Base-by-base conservation (phyloP, 352 stramenopile species). In the Phytophthora citricola region DNA sequence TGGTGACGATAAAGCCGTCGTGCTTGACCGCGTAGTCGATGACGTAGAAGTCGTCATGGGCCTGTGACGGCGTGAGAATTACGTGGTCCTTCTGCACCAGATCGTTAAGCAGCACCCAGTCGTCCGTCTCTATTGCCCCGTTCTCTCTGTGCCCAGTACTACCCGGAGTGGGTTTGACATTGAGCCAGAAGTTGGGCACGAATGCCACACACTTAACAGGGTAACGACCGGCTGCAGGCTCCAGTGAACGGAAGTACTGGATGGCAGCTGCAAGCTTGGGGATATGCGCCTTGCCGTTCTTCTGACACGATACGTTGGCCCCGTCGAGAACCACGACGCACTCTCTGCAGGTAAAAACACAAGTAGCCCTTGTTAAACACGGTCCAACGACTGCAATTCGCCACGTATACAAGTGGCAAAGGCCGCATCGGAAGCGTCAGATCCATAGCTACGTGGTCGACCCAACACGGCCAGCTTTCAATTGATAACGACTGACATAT, bases 1-100 rank as follows among this genome's bases (percentile, higher is more conserved):
- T 97, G 3, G 86, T 97, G 48, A 97, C 89, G 48, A 97, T 87
- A 56, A 94, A 94, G 17, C 89, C 89, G 59, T 91, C 63, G 72
- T 97, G 78, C 56, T 92, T 93, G 66, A 92, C 84, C 3, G 90
- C 88, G 62, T 97, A 97, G 66, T 94, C 87, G 66, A 97, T 97
- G 54, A 95, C 90, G 60, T 97, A 97, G 36, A 84, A 96, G 67
- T 97, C 91, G 48, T 97, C 91, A 60, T 97, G 85, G 8, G 85
- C 83, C 71, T 93, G 87, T 8, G 87, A 91, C 31, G 85, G 87
- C n/a, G 85, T 94, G 36, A 93, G 78, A 31, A 91, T 81, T 24
- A 93, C 83, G 31, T 77, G 64, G 51, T 91, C 78, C 46, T 91
- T 69, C 17, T 87, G 74, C 24, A 94, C 83, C 38, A 95, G 62